phyloP scores from a whole-genome alignment of 805 yeast genomes.

The Jamesozyma gamospora region DNA sequence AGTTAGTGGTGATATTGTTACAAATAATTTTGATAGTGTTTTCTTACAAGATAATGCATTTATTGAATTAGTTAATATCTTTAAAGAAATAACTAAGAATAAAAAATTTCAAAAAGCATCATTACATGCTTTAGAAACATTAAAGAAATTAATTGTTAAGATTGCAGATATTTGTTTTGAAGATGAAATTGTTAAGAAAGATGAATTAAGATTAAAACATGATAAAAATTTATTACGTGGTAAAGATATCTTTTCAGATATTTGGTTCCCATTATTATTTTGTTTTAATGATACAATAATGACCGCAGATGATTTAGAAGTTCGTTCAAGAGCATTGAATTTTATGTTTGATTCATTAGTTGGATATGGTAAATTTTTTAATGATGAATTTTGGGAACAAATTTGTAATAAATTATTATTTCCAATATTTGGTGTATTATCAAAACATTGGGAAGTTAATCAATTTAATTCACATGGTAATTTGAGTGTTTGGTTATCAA shows the following conservation, averaged over 20 bases:
- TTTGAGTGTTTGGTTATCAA: conserved; percentile 89
- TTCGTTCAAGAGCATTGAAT: conserved; percentile 78
- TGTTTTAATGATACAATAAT: conserved; percentile 83
- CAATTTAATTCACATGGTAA: conserved; percentile 69
- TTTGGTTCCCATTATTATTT: conserved; percentile 80
- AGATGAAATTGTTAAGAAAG: conserved; percentile 5
- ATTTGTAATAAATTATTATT: conserved; percentile 70
- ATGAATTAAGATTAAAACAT: conserved; percentile 8
- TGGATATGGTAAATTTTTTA: conserved; percentile 70
- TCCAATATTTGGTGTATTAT: conserved; percentile 80
- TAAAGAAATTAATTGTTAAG: conserved; percentile 50
- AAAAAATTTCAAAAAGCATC: conserved; percentile 71
- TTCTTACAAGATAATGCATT: conserved; percentile 57
- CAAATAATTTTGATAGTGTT: conserved; percentile 52
- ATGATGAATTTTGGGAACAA: conserved; percentile 68
- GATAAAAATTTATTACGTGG: conserved; percentile 23
- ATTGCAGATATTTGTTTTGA: conserved; percentile 40
- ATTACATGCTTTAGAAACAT: conserved; percentile 67
- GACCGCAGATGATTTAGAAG: conserved; percentile 91
- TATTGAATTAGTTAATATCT: conserved; percentile 56
- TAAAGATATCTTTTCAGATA: conserved; percentile 39
- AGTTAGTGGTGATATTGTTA: conserved; percentile 47
- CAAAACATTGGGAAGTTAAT: conserved; percentile 62
- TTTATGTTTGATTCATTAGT: conserved; percentile 73
- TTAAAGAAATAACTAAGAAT: conserved; percentile 77